phyloP scores from a whole-genome alignment of 768 basidiomycete genomes.

The Tricholoma furcatifolium region DNA sequence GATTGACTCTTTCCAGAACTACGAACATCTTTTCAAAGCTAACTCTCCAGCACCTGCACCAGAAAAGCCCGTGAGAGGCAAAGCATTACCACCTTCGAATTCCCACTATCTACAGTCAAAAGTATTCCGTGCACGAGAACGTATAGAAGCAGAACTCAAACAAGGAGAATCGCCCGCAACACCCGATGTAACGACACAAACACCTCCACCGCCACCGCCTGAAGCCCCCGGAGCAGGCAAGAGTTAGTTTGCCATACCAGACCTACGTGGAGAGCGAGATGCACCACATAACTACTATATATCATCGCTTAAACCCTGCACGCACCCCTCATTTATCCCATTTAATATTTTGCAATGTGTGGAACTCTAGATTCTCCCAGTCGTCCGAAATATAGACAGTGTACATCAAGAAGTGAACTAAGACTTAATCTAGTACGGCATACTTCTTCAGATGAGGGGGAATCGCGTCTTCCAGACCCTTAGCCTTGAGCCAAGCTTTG shows the following conservation, averaged over 20 bases:
- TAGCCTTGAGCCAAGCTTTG: slow-evolving; percentile 83
- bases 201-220: slow-evolving; percentile 20
- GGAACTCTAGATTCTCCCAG: slow-evolving; percentile 1
- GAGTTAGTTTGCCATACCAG: slow-evolving; percentile 2
- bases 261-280: not conserved
- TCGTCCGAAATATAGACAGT: not conserved
- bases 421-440: slow-evolving; percentile 70
- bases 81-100: slow-evolving; percentile 46
- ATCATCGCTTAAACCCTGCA: slow-evolving; percentile 13
- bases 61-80: slow-evolving; percentile 44
- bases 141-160: slow-evolving; percentile 85
- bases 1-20: slow-evolving; percentile 56
- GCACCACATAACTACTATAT: slow-evolving; percentile 9
- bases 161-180: slow-evolving; percentile 11
- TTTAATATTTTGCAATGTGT: slow-evolving; percentile 7
- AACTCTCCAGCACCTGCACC: slow-evolving; percentile 73
- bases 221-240: slow-evolving; percentile 14
- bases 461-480: slow-evolving; percentile 75
- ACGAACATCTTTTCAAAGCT: slow-evolving; percentile 89
- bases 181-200: slow-evolving; percentile 11
- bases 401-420: not conserved
- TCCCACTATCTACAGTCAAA: slow-evolving; percentile 97
- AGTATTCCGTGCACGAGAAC: slow-evolving; percentile 90
- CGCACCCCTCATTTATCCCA: slow-evolving; percentile 15
- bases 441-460: slow-evolving; percentile 88